Evolutionary conservation across 208 protist genomes (phyloP).

Genomic region (Leptomonas pyrrhocoris): DNA sequence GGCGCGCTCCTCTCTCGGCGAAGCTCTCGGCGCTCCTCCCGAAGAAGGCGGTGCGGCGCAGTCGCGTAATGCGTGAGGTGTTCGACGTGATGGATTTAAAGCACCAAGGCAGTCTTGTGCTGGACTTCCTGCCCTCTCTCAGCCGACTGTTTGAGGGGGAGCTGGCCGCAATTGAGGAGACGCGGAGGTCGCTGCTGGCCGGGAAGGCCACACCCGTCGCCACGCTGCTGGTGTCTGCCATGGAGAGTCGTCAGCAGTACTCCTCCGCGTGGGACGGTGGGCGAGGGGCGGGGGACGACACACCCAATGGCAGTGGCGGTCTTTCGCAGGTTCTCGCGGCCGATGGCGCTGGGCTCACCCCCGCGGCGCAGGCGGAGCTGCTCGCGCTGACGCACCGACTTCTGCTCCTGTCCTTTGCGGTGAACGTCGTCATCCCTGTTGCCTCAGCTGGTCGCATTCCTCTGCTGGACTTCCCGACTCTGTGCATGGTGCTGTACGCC

Average conservation of each 20-base stretch:
- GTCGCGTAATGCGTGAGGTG: slow-evolving; percentile 53
- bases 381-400: slow-evolving; percentile 19
- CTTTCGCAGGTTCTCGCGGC: background rate
- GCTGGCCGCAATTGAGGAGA: slow-evolving; percentile 31
- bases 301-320: background rate
- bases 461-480: slow-evolving; percentile 60
- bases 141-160: slow-evolving; percentile 59
- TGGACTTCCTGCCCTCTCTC: slow-evolving; percentile 41
- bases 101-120: slow-evolving; percentile 35
- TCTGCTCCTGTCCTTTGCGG: slow-evolving; percentile 51
- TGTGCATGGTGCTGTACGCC: slow-evolving; percentile 64
- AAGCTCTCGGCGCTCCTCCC: slow-evolving; percentile 23
- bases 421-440: slow-evolving; percentile 72
- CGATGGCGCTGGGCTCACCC: slow-evolving; percentile 1
- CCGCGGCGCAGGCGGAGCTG: slow-evolving; percentile 7
- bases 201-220: background rate
- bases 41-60: slow-evolving; percentile 39
- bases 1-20: slow-evolving; percentile 14
- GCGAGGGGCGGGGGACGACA: background rate
- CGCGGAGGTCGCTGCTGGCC: slow-evolving; percentile 3
- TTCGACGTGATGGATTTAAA: slow-evolving; percentile 72
- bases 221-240: slow-evolving; percentile 18
- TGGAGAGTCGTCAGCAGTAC: slow-evolving; percentile 13
- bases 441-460: slow-evolving; percentile 45
- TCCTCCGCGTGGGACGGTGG: slow-evolving; percentile 3